These are phyloP conservation scores for Phyllosticta citrichinensis DNA, from an alignment of 2,329 filamentous ascomycete species.

Conservation along the genomic window DNA sequence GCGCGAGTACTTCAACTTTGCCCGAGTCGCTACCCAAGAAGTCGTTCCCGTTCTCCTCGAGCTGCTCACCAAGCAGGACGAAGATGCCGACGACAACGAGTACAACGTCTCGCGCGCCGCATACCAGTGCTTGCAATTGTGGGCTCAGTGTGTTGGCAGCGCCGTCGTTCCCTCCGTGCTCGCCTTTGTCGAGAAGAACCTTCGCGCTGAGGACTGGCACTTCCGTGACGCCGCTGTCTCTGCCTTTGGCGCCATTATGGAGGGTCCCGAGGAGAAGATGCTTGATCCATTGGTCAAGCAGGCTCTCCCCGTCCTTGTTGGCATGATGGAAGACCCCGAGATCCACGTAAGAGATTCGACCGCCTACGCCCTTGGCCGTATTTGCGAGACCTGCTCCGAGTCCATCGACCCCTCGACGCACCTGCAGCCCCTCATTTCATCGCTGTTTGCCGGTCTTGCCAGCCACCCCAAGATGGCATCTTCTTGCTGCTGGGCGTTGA, in stretches of 20 bases:
- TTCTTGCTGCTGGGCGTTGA: conserved; percentile 97
- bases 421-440: conserved; percentile 73
- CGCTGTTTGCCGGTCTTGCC: conserved; percentile 80
- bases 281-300: conserved; percentile 93
- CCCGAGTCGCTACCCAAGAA: conserved; percentile 81
- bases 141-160: conserved; percentile 80
- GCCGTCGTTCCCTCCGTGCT: conserved; percentile 81
- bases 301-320: conserved; percentile 81
- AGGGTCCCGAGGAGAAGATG: conserved; percentile 87
- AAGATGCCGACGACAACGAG: conserved; percentile 92
- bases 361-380: conserved; percentile 89
- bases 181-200: conserved; percentile 80
- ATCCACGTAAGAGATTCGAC: conserved; percentile 93
- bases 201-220: conserved; percentile 89
- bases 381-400: conserved; percentile 86
- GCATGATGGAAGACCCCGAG: conserved; percentile 81
- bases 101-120: conserved; percentile 93
- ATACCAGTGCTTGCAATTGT: conserved; percentile 93
- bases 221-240: conserved; percentile 90
- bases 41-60: conserved; percentile 85
- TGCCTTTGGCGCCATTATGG: conserved; percentile 97
- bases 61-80: conserved; percentile 91
- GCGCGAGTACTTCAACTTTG: conserved; percentile 92
- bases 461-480: conserved; percentile 94
- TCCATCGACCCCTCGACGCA: conserved; percentile 79